These are phyloP conservation scores for Aaosphaeria arxii DNA, from an alignment of 2,329 filamentous ascomycete genomes.

Conservation along the genomic window DNA sequence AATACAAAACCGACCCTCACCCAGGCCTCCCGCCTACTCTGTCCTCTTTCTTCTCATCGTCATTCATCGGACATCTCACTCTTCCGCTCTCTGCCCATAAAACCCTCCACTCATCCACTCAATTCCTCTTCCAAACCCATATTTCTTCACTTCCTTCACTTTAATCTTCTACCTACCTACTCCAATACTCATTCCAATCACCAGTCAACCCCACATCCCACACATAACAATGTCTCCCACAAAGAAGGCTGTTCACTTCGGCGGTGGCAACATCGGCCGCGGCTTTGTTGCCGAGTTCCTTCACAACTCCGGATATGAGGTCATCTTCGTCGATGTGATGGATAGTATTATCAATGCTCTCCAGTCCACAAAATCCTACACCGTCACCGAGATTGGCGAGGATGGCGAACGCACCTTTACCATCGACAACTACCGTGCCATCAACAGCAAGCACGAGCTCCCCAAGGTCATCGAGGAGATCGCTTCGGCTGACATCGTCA, in stretches of 20 bases:
- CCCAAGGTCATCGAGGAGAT: constrained; percentile 81
- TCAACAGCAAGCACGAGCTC: constrained; percentile 90
- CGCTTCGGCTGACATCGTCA: constrained; percentile 82
- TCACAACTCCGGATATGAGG: constrained; percentile 91
- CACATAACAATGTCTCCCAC: constrained; percentile 32
- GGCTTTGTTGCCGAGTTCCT: constrained; percentile 62
- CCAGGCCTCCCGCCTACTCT: too few relatives aligned
- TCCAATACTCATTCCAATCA: constrained; percentile 1
- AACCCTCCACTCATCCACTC: too few relatives aligned
- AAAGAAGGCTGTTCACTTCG: constrained; percentile 53
- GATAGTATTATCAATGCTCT: constrained; percentile 77
- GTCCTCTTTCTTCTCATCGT: too few relatives aligned
- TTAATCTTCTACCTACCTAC: background rate
- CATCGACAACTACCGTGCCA: constrained; percentile 93
- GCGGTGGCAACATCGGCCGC: constrained; percentile 54
- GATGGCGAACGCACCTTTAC: constrained; percentile 77
- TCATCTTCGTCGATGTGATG: constrained; percentile 94
- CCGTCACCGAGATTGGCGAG: constrained; percentile 86
- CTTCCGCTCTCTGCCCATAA: too few relatives aligned
- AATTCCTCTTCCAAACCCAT: too few relatives aligned
- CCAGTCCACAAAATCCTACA: constrained; percentile 74
- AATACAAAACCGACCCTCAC: too few relatives aligned
- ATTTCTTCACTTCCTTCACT: too few relatives aligned
- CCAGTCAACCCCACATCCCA: constrained; percentile 2
- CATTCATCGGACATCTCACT: too few relatives aligned